These are phyloP conservation scores for Veloporphyrellus conicus DNA, from an alignment of 1,284 basidiomycete genomes.

Conservation along the genomic window DNA sequence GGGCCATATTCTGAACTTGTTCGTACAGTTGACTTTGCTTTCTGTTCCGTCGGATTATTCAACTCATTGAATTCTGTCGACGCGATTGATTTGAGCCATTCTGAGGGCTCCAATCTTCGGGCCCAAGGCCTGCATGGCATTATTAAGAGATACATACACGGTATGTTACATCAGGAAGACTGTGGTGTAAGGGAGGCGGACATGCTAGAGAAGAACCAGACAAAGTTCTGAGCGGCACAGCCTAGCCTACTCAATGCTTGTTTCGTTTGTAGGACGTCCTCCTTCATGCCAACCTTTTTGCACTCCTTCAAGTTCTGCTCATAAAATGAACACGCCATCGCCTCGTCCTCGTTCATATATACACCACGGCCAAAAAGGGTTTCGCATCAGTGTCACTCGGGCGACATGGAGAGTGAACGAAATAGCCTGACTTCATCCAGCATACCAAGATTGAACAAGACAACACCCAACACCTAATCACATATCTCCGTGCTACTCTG, in stretches of 20 bases:
- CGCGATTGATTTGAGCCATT: no score
- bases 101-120: no score
- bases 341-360: conserved; percentile 50
- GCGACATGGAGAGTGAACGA: neutral
- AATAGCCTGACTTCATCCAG: conserved; percentile 40
- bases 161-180: no score
- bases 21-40: neutral
- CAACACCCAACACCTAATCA: conserved; percentile 54
- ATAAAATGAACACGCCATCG: conserved; percentile 45
- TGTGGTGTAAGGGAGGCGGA: no score
- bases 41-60: conserved; percentile 30
- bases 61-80: conserved; percentile 31
- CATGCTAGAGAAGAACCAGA: neutral
- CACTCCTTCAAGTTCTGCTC: conserved; percentile 48
- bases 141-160: no score
- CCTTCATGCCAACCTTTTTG: conserved; percentile 45
- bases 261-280: conserved; percentile 48
- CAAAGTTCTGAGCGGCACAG: neutral
- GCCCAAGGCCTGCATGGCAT: no score
- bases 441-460: conserved; percentile 59
- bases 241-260: conserved; percentile 44
- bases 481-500: conserved; percentile 36
- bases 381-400: neutral
- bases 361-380: neutral
- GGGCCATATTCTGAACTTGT: neutral